Evolutionary conservation across 768 basidiomycete genomes (phyloP), one percentile per base, ranked within the genome.

Genomic region (Clavaria fumosa): DNA sequence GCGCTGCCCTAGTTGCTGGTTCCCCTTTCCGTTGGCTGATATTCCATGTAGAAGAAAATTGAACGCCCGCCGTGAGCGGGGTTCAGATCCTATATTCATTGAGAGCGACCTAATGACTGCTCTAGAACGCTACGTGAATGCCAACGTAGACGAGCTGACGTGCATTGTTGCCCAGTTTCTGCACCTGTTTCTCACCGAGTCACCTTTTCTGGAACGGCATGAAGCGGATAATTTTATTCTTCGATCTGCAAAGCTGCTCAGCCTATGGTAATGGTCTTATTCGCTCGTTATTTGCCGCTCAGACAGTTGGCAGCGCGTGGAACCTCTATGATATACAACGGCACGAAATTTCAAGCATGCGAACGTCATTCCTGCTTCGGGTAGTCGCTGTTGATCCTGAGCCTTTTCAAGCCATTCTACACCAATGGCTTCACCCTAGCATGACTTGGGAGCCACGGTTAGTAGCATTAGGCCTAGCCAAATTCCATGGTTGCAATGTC

Each of bases 211-310:
- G 38, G 75, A 78, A 46, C 50, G 70, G 1, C 67, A 77, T 45
- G 81, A 81, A 53, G 62, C 78, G 2, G 78, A 81, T 47, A 78
- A 80, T 50, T 81, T 83, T 46, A 65, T 82, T 21, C 51, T 81
- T 22, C 66, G 69, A 33, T 79, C 81, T 44, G 73, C 68, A 9
- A 53, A 55, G 28, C 50, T 71, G 12, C 56, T 85, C n/a, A 64
- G 66, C 18, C 52, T 58, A 20, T 80, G 78, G 81, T n/a, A n/a
- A n/a, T n/a, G n/a, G n/a, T 83, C 50, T 41, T 63, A 37, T 31
- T 21, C 32, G 20, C 7, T 32, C 28, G 27, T 2, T 33, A 20
- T 17, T 31, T 17, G 23, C 23, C 5, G 9, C 5, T n/a, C 4
- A 3, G 30, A 23, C 19, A 24, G 36, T 15, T 21, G 24, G 5